These are phyloP conservation scores for Sideroxylon spinosum DNA, from an alignment of 179 eudicot species.

Conservation along the genomic window DNA sequence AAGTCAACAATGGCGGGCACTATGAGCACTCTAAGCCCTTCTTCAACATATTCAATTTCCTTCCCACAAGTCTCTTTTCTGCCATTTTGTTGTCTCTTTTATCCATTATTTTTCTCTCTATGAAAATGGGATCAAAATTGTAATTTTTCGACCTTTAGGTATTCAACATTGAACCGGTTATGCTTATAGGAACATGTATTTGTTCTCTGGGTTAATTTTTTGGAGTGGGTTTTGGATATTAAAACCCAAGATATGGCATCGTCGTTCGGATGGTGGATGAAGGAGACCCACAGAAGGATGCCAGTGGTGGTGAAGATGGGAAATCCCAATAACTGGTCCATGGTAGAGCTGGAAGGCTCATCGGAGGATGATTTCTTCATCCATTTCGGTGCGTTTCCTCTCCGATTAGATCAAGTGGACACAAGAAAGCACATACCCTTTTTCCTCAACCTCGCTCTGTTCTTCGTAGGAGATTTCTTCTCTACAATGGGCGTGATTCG, in stretches of 20 bases:
- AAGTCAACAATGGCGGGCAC: no score
- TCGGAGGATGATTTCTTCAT: slow-evolving; percentile 39
- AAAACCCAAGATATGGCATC: slow-evolving; percentile 38
- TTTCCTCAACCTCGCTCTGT: no score
- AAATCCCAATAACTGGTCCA: slow-evolving; percentile 90
- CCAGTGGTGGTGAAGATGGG: slow-evolving; percentile 94
- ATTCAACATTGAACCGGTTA: not conserved
- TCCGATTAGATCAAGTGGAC: no score
- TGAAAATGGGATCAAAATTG: slow-evolving; percentile 14
- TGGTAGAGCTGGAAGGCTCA: slow-evolving; percentile 64
- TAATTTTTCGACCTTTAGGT: not conserved
- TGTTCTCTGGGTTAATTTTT: no score
- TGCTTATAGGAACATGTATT: no score
- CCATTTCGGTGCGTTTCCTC: slow-evolving; percentile 21
- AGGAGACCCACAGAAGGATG: slow-evolving; percentile 51
- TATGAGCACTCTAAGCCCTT: no score
- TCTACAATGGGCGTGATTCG: no score
- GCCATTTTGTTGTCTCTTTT: not conserved
- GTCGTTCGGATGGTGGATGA: slow-evolving; percentile 56
- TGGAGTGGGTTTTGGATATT: slow-evolving; percentile 1
- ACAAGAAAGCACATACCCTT: no score
- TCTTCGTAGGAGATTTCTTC: no score
- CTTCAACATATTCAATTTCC: not conserved
- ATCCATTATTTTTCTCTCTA: not conserved
- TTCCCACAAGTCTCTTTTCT: slow-evolving; percentile 8